Conservation (phyloP, 129 eudicot species). For the Lactuca sativa region DNA sequence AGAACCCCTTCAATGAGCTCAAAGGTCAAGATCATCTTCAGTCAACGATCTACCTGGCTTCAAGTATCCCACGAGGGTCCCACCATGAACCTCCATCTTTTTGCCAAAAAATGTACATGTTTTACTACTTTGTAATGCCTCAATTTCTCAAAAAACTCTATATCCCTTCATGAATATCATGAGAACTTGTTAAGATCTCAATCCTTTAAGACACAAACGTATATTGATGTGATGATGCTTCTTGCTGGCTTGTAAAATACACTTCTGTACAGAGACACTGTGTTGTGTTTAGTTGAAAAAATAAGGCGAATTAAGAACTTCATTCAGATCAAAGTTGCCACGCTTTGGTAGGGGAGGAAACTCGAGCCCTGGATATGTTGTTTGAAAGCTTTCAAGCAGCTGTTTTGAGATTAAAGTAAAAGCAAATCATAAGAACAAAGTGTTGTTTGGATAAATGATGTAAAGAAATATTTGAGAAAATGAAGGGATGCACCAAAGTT, state of each 20-base stretch:
- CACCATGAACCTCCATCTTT: constrained; percentile 7
- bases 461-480: neutral
- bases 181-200: constrained; percentile 13
- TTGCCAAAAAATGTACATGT: constrained; percentile 26
- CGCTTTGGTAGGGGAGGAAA: constrained; percentile 83
- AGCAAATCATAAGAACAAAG: constrained; percentile 3
- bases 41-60: neutral
- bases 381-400: constrained; percentile 87
- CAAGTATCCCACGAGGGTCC: neutral
- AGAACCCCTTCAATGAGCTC: neutral
- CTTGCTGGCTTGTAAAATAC: constrained; percentile 17
- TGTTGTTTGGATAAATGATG: neutral
- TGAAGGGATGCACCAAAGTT: neutral
- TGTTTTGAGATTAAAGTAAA: constrained; percentile 28
- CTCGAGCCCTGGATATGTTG: constrained; percentile 59
- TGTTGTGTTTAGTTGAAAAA: constrained; percentile 69
- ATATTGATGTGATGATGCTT: constrained; percentile 23
- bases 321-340: constrained; percentile 73
- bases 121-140: constrained; percentile 13
- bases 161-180: constrained; percentile 16
- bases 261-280: neutral
- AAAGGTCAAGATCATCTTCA: neutral
- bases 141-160: neutral
- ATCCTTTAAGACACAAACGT: neutral
- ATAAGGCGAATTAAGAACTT: constrained; percentile 82